Evolutionary conservation across 2,329 filamentous ascomycete genomes (phyloP).

Genomic region (Fusarium tjaetaba): DNA sequence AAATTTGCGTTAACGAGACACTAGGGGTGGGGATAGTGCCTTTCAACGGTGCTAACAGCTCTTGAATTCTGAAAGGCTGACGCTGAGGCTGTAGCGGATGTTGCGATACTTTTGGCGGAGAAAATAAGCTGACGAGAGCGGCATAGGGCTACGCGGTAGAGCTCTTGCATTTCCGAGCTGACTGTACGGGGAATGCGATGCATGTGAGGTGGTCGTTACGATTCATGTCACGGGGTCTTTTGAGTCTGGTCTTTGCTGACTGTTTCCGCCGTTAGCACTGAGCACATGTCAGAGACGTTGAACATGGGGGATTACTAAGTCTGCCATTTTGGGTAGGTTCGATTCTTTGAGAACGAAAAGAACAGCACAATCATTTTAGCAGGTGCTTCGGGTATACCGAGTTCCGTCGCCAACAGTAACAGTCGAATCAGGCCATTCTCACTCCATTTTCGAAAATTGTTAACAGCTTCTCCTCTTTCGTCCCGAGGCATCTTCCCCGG

Average conservation of each 20-base stretch:
- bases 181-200: not conserved
- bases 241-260: slow-evolving; percentile 2
- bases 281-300: slow-evolving; percentile 30
- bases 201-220: slow-evolving; percentile 10
- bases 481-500: slow-evolving; percentile 45
- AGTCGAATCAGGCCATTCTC: not conserved
- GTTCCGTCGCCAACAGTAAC: not conserved
- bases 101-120: not conserved
- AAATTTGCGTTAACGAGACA: slow-evolving; percentile 41
- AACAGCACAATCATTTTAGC: not conserved
- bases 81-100: not conserved
- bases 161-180: not conserved
- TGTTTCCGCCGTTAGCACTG: not conserved
- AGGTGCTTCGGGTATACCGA: slow-evolving; percentile 2
- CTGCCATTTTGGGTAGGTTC: not conserved
- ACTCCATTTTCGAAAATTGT: slow-evolving; percentile 3
- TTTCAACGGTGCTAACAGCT: not conserved
- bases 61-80: not conserved
- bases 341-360: not conserved
- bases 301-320: not conserved
- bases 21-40: slow-evolving; percentile 26
- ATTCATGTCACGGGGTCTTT: slow-evolving; percentile 27
- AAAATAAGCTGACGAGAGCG: not conserved
- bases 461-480: slow-evolving; percentile 15
- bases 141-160: not conserved